phyloP scores from a whole-genome alignment of 2,329 filamentous ascomycete species.

The Ilyonectria robusta region DNA sequence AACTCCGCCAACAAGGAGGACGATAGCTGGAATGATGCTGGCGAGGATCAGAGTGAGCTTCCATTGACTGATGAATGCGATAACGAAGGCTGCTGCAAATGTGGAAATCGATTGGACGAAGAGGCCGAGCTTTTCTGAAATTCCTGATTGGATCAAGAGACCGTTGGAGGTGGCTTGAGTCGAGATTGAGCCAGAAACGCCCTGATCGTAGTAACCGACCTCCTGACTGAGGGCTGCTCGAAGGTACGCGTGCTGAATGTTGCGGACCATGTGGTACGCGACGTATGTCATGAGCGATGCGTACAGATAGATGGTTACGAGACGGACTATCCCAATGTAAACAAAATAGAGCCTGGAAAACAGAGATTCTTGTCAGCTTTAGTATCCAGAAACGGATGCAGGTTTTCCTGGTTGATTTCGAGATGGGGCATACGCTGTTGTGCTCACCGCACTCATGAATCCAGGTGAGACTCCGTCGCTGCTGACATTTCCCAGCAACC shows the following conservation, averaged over 20 bases:
- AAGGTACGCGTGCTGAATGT: background rate
- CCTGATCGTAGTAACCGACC: constrained; percentile 48
- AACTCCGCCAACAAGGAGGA: constrained; percentile 46
- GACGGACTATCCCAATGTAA: background rate
- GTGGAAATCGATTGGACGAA: constrained; percentile 53
- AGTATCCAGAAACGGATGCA: no score
- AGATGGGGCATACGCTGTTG: background rate
- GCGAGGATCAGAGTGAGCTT: constrained; percentile 54
- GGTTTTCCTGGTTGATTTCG: background rate
- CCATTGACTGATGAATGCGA: constrained; percentile 55
- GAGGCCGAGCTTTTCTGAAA: constrained; percentile 54
- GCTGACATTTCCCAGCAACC: background rate
- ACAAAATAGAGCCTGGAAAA: background rate
- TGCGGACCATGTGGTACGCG: background rate
- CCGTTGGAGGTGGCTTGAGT: constrained; percentile 52
- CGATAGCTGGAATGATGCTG: constrained; percentile 43
- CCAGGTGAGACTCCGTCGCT: background rate
- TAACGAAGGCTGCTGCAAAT: constrained; percentile 54
- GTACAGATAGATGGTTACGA: background rate
- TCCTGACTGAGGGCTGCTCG: background rate
- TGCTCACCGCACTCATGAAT: background rate
- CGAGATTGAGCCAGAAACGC: constrained; percentile 54
- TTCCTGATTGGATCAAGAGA: constrained; percentile 54
- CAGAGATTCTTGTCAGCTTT: no score
- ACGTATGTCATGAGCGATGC: background rate